Percentiles rank a stretch among this genome's conserved stretches.
These are phyloP conservation scores for Cryptococcus sp. DNA, from an alignment of 1,284 basidiomycete genomes.

Conservation along the genomic window DNA sequence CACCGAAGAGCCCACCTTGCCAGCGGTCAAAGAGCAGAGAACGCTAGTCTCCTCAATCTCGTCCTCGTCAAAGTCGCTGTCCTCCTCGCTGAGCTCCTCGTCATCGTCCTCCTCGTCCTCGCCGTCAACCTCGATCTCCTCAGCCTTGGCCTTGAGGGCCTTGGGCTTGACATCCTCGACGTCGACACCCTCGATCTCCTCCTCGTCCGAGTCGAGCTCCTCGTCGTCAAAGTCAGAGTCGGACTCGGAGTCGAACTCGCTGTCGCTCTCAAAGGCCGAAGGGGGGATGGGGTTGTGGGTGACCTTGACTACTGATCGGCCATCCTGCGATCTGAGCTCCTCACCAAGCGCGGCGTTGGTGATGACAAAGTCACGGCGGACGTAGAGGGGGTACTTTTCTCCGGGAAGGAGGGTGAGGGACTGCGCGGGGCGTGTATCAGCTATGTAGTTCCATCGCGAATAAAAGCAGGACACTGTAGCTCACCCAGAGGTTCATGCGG, in stretches of 20 bases:
- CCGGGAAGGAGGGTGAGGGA: constrained; percentile 56
- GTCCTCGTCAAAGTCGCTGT: constrained; percentile 48
- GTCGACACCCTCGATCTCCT: constrained; percentile 56
- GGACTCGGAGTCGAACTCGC: constrained; percentile 59
- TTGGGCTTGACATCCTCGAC: constrained; percentile 29
- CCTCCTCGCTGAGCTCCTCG: constrained; percentile 49
- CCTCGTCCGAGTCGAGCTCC: constrained; percentile 48
- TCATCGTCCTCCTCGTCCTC: constrained; percentile 49
- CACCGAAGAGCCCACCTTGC: constrained; percentile 46
- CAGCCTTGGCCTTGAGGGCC: constrained; percentile 7
- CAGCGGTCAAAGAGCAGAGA: constrained; percentile 57
- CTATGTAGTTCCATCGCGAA: constrained; percentile 4
- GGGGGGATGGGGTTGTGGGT: constrained; percentile 59
- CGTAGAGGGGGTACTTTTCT: constrained; percentile 63
- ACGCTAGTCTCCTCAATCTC: constrained; percentile 56
- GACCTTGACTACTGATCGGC: constrained; percentile 78
- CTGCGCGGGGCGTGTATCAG: not conserved
- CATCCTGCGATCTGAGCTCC: constrained; percentile 64
- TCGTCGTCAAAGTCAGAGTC: constrained; percentile 46
- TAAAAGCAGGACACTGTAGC: constrained; percentile 8
- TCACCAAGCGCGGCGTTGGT: constrained; percentile 83
- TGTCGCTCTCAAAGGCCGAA: constrained; percentile 56
- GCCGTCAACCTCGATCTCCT: constrained; percentile 47
- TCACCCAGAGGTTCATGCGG: constrained; percentile 50
- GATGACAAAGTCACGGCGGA: constrained; percentile 73